Evolutionary conservation across 2,329 filamentous ascomycete genomes (phyloP).

Genomic region (Ceratocystis smalleyi): DNA sequence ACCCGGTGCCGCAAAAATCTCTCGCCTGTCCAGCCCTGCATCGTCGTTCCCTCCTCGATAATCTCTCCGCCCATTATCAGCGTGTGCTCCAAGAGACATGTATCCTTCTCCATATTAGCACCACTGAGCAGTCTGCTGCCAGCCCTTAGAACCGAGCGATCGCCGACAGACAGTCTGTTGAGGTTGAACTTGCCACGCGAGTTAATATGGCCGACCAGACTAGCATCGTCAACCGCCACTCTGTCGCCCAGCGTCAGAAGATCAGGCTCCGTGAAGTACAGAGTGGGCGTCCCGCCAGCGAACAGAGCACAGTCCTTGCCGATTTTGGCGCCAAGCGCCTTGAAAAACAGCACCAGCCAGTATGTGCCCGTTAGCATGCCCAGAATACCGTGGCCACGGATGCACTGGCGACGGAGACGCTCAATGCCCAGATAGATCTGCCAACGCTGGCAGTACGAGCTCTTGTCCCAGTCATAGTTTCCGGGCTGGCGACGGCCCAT

Average conservation of each 20-base stretch:
- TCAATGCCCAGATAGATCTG: conserved; percentile 39
- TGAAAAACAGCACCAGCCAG: conserved; percentile 39
- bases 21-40: conserved; percentile 41
- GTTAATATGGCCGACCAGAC: conserved; percentile 41
- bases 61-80: conserved; percentile 41
- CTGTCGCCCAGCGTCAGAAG: conserved; percentile 37
- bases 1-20: conserved; percentile 23
- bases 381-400: conserved; percentile 34
- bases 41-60: conserved; percentile 33
- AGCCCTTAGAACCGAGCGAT: conserved; percentile 36
- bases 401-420: conserved; percentile 34
- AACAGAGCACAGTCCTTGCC: conserved; percentile 41
- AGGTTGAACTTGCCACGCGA: conserved; percentile 41
- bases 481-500: conserved; percentile 36
- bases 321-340: conserved; percentile 36
- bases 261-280: conserved; percentile 44
- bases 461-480: conserved; percentile 43
- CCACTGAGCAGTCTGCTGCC: conserved; percentile 38
- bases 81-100: conserved; percentile 41
- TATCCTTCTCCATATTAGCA: conserved; percentile 36
- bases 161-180: conserved; percentile 35
- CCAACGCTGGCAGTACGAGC: conserved; percentile 42
- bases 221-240: conserved; percentile 39
- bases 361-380: conserved; percentile 38
- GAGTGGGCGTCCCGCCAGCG: conserved; percentile 34